Evolutionary conservation across 2,329 filamentous ascomycete genomes (phyloP).

Genomic region (Trematosphaeria pertusa): DNA sequence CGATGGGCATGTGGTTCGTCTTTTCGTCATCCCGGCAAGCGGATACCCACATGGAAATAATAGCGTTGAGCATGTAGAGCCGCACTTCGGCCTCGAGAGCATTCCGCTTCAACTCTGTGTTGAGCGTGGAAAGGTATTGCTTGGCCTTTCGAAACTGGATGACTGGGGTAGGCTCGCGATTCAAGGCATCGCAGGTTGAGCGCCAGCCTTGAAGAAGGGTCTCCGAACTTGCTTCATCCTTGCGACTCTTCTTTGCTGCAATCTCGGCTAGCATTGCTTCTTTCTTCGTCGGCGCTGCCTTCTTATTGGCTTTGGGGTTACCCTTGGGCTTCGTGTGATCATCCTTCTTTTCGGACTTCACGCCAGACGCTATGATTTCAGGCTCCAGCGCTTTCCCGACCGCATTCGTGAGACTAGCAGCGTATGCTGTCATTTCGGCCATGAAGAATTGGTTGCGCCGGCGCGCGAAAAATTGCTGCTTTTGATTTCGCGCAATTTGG

Average conservation of each 20-base stretch:
- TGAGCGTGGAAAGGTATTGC: constrained; percentile 56
- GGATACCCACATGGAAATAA: constrained; percentile 58
- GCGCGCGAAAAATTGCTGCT: constrained; percentile 45
- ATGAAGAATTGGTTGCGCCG: constrained; percentile 69
- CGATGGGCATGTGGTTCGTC: constrained; percentile 37
- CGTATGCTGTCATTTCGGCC: constrained; percentile 71
- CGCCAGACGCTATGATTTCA: constrained; percentile 66
- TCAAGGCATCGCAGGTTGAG: constrained; percentile 54
- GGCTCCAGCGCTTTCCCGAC: constrained; percentile 68
- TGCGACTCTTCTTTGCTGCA: constrained; percentile 50
- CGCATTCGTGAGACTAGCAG: constrained; percentile 72
- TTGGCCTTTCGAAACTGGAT: constrained; percentile 58
- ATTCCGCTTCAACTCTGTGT: constrained; percentile 46
- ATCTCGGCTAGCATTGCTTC: constrained; percentile 54
- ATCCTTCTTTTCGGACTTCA: constrained; percentile 28
- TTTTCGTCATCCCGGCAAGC: constrained; percentile 39
- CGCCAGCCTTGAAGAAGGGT: constrained; percentile 57
- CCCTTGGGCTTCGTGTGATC: constrained; percentile 30
- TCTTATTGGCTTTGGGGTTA: constrained; percentile 31
- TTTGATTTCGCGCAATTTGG: constrained; percentile 42
- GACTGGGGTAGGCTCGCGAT: constrained; percentile 53
- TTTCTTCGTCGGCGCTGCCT: constrained; percentile 46
- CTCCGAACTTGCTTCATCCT: constrained; percentile 49
- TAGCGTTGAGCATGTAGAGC: constrained; percentile 58
- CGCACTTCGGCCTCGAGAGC: constrained; percentile 55